Percentiles rank a stretch among this genome's conserved stretches.
Conservation (phyloP, 257 asterid species). For the Ophiorrhiza pumila region DNA sequence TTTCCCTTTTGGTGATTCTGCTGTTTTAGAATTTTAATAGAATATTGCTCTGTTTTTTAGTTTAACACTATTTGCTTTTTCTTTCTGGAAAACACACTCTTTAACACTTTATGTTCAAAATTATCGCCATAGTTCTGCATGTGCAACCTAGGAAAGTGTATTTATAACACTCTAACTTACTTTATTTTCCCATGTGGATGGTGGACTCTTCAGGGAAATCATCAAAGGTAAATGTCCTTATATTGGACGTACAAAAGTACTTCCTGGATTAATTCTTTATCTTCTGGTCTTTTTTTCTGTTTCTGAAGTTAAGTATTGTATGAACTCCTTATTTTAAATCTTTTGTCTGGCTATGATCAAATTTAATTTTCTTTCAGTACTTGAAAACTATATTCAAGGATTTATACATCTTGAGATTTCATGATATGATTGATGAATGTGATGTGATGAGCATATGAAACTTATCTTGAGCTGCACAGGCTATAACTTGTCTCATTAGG, state of each 20-base stretch:
- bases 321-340: background rate
- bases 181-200: conserved; percentile 30
- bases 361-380: background rate
- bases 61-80: too few relatives aligned
- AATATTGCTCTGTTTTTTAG: background rate
- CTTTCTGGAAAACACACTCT: background rate
- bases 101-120: background rate
- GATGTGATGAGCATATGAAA: background rate
- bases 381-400: background rate
- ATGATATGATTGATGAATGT: background rate
- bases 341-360: background rate
- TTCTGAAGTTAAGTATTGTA: background rate
- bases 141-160: background rate
- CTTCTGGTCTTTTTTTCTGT: background rate
- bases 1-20: background rate
- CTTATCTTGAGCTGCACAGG: background rate
- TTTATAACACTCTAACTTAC: background rate
- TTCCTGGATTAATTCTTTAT: background rate
- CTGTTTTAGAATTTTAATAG: background rate
- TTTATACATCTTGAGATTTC: background rate
- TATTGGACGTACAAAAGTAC: background rate
- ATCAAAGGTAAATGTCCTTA: conserved; percentile 46
- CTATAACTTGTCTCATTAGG: background rate
- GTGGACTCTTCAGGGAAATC: conserved; percentile 62
- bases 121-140: background rate